phyloP scores from a whole-genome alignment of 352 stramenopile species.

The Phytopythium cucurbitacearum region DNA sequence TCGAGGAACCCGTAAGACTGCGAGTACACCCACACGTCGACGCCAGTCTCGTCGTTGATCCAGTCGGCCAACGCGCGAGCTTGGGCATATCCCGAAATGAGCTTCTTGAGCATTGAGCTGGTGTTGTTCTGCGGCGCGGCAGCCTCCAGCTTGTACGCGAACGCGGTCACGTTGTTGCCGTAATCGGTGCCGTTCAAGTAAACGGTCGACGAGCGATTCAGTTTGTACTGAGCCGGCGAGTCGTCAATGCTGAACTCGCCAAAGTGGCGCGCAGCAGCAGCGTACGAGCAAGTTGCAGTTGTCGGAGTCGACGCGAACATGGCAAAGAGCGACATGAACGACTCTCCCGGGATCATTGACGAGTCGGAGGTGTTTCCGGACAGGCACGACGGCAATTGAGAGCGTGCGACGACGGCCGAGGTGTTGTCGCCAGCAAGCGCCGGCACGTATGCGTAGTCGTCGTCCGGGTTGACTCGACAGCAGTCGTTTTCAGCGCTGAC shows the following conservation, averaged over 20 bases:
- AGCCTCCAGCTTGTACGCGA: slow-evolving; percentile 65
- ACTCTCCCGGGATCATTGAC: slow-evolving; percentile 35
- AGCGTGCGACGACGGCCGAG: slow-evolving; percentile 13
- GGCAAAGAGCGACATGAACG: slow-evolving; percentile 68
- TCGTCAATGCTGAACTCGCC: slow-evolving; percentile 67
- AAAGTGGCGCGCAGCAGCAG: slow-evolving; percentile 56
- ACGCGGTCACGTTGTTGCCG: slow-evolving; percentile 47
- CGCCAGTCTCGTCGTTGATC: slow-evolving; percentile 61
- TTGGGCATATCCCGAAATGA: slow-evolving; percentile 41
- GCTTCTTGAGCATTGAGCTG: slow-evolving; percentile 22
- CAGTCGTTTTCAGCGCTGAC: slow-evolving; percentile 56
- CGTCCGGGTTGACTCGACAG: slow-evolving; percentile 41
- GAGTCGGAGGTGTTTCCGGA: slow-evolving; percentile 14
- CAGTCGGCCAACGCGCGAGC: slow-evolving; percentile 50
- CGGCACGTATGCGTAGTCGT: slow-evolving; percentile 37
- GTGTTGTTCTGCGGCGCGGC: slow-evolving; percentile 29
- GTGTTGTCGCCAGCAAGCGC: slow-evolving; percentile 26
- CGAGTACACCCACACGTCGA: slow-evolving; percentile 72
- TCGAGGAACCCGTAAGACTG: slow-evolving; percentile 59
- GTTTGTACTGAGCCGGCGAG: slow-evolving; percentile 12
- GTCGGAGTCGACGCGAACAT: slow-evolving; percentile 55
- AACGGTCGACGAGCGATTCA: slow-evolving; percentile 8
- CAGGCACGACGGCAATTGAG: slow-evolving; percentile 32
- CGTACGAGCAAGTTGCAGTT: slow-evolving; percentile 48
- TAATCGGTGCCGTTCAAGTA: slow-evolving; percentile 46